Evolutionary conservation across 2,329 filamentous ascomycete genomes (phyloP).

Genomic region (Nemania diffusa): DNA sequence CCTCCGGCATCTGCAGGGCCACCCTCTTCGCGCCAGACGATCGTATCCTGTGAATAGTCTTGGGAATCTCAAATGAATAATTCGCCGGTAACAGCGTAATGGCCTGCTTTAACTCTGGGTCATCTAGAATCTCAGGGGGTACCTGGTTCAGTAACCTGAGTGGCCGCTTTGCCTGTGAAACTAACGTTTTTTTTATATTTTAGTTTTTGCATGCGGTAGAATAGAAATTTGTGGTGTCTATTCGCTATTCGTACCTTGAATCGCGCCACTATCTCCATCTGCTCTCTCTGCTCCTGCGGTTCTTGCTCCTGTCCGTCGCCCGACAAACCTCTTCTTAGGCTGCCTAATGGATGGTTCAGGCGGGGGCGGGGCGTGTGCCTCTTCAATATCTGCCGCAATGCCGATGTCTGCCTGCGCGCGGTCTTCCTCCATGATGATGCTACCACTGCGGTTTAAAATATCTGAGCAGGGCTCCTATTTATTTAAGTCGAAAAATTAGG

Average conservation of each 20-base stretch:
- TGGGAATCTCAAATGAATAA: constrained; percentile 98
- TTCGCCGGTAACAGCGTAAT: constrained; percentile 90
- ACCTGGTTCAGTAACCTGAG: constrained; percentile 91
- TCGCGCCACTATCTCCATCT: constrained; percentile 70
- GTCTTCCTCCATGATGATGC: constrained; percentile 76
- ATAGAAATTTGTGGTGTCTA: not conserved
- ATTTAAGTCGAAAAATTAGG: not conserved
- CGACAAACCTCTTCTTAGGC: constrained; percentile 93
- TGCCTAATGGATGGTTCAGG: constrained; percentile 62
- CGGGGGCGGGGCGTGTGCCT: constrained; percentile 52
- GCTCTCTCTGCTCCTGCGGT: constrained; percentile 49
- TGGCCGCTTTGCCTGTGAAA: constrained; percentile 75
- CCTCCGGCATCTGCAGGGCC: constrained; percentile 97
- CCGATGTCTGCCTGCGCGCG: constrained; percentile 76
- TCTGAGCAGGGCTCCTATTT: not conserved
- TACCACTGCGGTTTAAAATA: not conserved
- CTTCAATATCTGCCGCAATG: constrained; percentile 73
- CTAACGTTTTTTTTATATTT: constrained; percentile 62
- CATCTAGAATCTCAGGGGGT: constrained; percentile 84
- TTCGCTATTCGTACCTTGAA: constrained; percentile 68
- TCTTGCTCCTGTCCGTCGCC: constrained; percentile 72
- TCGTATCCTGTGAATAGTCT: constrained; percentile 94
- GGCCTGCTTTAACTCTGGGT: constrained; percentile 86
- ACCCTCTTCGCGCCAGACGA: constrained; percentile 82
- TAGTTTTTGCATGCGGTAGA: constrained; percentile 2